A percentile compares a stretch with the other conserved stretches of the same genome.
These are phyloP conservation scores for Saturnispora diversa DNA, from an alignment of 805 yeast genomes.

Conservation along the genomic window DNA sequence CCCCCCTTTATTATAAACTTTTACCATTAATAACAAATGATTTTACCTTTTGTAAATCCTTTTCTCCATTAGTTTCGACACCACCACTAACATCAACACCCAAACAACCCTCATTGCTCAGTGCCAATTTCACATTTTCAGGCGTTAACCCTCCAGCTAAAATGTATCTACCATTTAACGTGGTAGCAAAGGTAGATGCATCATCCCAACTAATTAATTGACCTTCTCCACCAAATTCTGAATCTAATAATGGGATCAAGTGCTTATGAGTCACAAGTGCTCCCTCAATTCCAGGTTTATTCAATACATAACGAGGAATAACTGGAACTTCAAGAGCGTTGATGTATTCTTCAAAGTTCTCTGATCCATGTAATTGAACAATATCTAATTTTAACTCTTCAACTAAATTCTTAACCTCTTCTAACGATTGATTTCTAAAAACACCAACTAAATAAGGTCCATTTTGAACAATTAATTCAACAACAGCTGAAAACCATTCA, in stretches of 20 bases:
- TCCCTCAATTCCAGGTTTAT: slow-evolving; percentile 32
- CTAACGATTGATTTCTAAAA: slow-evolving; percentile 70
- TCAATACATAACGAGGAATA: slow-evolving; percentile 65
- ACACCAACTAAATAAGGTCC: slow-evolving; percentile 85
- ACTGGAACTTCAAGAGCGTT: slow-evolving; percentile 41
- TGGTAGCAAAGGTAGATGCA: slow-evolving; percentile 32
- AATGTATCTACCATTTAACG: slow-evolving; percentile 36
- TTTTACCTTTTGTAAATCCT: slow-evolving; percentile 58
- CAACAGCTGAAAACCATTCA: slow-evolving; percentile 30
- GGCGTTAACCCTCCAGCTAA: slow-evolving; percentile 90
- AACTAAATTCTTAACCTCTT: slow-evolving; percentile 44
- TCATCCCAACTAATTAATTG: slow-evolving; percentile 64
- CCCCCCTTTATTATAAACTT: not conserved
- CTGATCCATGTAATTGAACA: slow-evolving; percentile 84
- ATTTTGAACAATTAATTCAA: slow-evolving; percentile 21
- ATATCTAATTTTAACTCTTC: slow-evolving; percentile 52
- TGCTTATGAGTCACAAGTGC: slow-evolving; percentile 32
- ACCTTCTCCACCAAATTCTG: slow-evolving; percentile 92
- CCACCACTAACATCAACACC: slow-evolving; percentile 95
- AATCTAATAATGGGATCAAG: slow-evolving; percentile 62
- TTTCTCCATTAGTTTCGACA: slow-evolving; percentile 71
- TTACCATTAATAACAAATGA: slow-evolving; percentile 50
- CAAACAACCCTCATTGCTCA: slow-evolving; percentile 45
- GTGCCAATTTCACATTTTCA: slow-evolving; percentile 56
- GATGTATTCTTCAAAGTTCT: slow-evolving; percentile 43